Conservation (phyloP, 805 yeast genomes). For the Metschnikowia hibisci region DNA sequence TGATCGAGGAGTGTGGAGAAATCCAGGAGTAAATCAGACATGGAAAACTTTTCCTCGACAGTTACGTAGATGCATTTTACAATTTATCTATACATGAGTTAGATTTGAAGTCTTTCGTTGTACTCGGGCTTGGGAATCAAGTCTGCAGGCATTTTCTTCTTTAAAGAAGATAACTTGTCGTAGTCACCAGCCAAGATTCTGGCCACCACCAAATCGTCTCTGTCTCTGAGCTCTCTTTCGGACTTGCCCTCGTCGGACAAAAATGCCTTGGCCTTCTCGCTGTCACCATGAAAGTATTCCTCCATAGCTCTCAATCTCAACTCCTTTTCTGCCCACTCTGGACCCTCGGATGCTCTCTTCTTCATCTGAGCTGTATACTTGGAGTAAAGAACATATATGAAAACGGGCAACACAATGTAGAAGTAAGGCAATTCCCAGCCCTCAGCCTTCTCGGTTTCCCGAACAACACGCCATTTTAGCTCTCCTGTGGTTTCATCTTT, state of each 20-base stretch:
- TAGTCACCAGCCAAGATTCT: constrained; percentile 81
- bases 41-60: not conserved
- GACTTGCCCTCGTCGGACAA: constrained; percentile 50
- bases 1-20: constrained; percentile 28
- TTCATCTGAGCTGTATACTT: constrained; percentile 43
- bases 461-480: constrained; percentile 71
- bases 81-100: constrained; percentile 9
- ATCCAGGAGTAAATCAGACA: constrained; percentile 14
- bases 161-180: constrained; percentile 61
- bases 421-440: constrained; percentile 82
- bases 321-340: constrained; percentile 83
- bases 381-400: constrained; percentile 51
- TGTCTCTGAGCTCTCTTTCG: constrained; percentile 53
- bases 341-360: constrained; percentile 40
- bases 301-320: constrained; percentile 71
- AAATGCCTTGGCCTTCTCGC: constrained; percentile 50
- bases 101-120: constrained; percentile 34
- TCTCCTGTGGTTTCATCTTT: constrained; percentile 76
- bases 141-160: constrained; percentile 43
- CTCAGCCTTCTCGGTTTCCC: constrained; percentile 68
- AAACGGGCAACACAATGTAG: constrained; percentile 68
- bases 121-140: constrained; percentile 34
- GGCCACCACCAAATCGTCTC: constrained; percentile 77
- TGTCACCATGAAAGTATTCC: constrained; percentile 52
- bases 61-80: constrained; percentile 6